Evolutionary conservation across 2,329 filamentous ascomycete species (phyloP), one percentile per base, ranked within the genome.

Genomic region (Eutypella sp.): DNA sequence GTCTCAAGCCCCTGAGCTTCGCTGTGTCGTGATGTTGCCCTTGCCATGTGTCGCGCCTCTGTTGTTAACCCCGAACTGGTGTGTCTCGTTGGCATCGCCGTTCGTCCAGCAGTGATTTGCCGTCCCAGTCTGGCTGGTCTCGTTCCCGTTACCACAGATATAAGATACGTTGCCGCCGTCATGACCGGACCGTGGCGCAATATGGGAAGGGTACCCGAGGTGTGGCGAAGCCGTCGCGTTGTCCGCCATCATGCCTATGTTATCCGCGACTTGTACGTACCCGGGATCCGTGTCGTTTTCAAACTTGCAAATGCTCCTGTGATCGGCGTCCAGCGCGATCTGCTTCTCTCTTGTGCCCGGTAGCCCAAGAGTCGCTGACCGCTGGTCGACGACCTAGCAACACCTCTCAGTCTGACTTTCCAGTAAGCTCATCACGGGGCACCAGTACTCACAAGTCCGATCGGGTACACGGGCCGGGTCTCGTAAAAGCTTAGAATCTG

Each of bases 281-380:
- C 7, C 13, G 13, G 25, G 25, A 13, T 13, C 13, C 8, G 7
- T 13, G 7, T 29, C 25, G 25, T 13, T 29, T 13, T 37, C 23
- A 25, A 52, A 49, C 20, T 52, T 52, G 34, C 49, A 52, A 8
- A 52, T 49, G 18, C 41, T 41, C 3, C 45, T 42, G 44, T 52
- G 49, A 15, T 52, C 20, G 20, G 47, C 47, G 7, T 49, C 45
- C 18, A 44, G 20, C 5, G 45, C 22, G 24, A 52, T 44, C 9
- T 36, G 45, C 16, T 42, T 52, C 31, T 52, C 49, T 15, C 49
- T 46, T n/a, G 42, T 40, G 9, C 49, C 47, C 3, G 49, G 46
- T 13, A 52, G 16, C 7, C 40, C 42, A n/a, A 52, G 45, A 9
- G 45, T 42, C 11, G 47, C 47, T 31, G 49, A 52, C 5, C 25